Conservation (phyloP, 805 yeast genomes). For the Candida corydali region DNA sequence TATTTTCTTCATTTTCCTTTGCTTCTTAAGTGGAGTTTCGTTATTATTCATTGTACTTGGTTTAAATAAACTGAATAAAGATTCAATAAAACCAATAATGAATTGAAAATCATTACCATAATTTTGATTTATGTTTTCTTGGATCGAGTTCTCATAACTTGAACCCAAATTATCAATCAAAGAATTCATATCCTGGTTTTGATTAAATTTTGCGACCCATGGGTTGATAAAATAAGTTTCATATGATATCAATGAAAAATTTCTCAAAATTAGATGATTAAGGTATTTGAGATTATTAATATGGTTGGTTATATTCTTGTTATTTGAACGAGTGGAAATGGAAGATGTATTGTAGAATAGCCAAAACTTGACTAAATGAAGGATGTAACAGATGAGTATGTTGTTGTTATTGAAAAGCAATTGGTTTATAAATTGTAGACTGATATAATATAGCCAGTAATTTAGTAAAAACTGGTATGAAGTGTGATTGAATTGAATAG, state of each 20-base stretch:
- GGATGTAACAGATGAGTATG: not conserved
- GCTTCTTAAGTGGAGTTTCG: not conserved
- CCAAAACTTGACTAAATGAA: conserved; percentile 5
- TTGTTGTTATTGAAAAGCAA: not conserved
- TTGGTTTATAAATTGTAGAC: conserved; percentile 4
- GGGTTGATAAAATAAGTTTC: conserved; percentile 6
- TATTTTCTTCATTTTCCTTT: conserved; percentile 1
- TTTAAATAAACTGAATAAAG: not conserved
- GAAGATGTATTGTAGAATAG: conserved; percentile 8
- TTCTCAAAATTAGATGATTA: not conserved
- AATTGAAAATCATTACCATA: not conserved
- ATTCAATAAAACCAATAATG: not conserved
- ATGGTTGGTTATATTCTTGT: not conserved
- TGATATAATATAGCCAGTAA: conserved; percentile 10
- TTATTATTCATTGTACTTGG: not conserved
- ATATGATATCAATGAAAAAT: not conserved
- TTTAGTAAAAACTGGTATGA: conserved; percentile 10
- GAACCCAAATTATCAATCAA: conserved; percentile 3
- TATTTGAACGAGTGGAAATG: too few relatives aligned
- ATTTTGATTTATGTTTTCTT: too few relatives aligned
- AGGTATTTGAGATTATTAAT: conserved; percentile 4
- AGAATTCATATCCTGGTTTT: not conserved
- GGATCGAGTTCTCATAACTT: conserved; percentile 3
- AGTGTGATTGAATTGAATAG: conserved; percentile 4
- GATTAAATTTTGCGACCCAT: not conserved